Evolutionary conservation across 2,329 filamentous ascomycete genomes (phyloP), one percentile per base, ranked within the genome.

Genomic region (Curvularia eragrostidis): DNA sequence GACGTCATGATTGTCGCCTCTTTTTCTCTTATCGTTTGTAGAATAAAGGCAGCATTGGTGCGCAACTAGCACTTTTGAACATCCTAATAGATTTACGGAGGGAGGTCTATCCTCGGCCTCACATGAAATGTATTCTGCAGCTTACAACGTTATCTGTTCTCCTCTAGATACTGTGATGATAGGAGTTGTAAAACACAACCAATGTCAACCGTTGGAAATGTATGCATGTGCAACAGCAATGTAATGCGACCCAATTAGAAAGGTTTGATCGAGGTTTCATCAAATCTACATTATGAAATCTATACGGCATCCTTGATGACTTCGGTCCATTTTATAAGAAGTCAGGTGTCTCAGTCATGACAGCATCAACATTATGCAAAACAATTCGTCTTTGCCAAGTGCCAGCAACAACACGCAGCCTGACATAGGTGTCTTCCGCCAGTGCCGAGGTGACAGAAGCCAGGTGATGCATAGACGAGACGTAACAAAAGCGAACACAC

Each of bases 81-180:
- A 70, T 63, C 63, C 63, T 71, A 66, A 68, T 72, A 71, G 64
- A 65, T 53, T 67, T 56, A 68, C 63, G 69, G 64, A n/a, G 15
- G 58, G 64, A 28, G 13, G 8, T 36, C n/a, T n/a, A n/a, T 19
- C 19, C 19, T 36, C 41, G 21, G 13, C 38, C 13, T 26, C 32
- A 8, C 7, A 43, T 26, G 9, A 43, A 15, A 43, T 13, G 5
- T 34, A 12, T 26, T 43, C 10, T 43, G 41, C 41, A 26, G 7
- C 7, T 8, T 43, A 9, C 9, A n/a, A 26, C 1, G n/a, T 47
- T 18, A 4, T 47, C 8, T 21, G 15, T 19, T 32, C 12, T 21
- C n/a, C 12, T 32, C 28, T n/a, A n/a, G n/a, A n/a, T 13, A 28
- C 43, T n/a, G 43, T 21, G 26, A 46, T 32, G 0, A 13, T n/a